Conservation (phyloP, 805 yeast species). For the Saccharomycopsis amapae region DNA sequence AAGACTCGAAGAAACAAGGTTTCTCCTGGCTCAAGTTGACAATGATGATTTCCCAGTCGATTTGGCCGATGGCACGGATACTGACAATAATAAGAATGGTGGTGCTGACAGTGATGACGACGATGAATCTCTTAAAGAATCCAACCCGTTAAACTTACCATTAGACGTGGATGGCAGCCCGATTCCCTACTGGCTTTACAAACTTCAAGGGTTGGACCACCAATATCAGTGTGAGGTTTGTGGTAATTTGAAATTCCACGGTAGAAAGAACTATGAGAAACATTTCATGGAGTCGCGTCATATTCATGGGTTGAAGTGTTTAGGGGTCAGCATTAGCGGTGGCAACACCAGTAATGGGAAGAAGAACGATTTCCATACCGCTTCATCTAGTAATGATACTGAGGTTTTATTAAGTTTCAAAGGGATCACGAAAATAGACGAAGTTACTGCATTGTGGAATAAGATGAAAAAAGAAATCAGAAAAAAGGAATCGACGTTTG, state of each 20-base stretch:
- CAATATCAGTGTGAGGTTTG: conserved; percentile 80
- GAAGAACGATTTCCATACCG: not conserved
- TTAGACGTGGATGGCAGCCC: conserved; percentile 86
- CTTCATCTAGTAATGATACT: not conserved
- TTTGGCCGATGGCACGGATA: conserved; percentile 25
- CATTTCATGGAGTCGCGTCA: conserved; percentile 76
- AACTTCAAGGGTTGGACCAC: conserved; percentile 75
- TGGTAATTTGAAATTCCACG: conserved; percentile 65
- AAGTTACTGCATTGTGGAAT: conserved; percentile 56
- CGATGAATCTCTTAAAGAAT: conserved; percentile 30
- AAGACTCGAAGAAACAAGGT: conserved; percentile 45
- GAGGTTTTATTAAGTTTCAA: conserved; percentile 44
- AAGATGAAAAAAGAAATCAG: conserved; percentile 34
- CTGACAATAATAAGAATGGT: conserved; percentile 24
- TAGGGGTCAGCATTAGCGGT: conserved; percentile 50
- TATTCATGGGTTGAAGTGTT: conserved; percentile 58
- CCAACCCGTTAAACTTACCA: conserved; percentile 56
- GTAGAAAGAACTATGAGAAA: conserved; percentile 59
- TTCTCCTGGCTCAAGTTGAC: conserved; percentile 29
- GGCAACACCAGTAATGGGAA: not conserved
- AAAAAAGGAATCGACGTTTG: conserved; percentile 25
- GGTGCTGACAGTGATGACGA: conserved; percentile 25
- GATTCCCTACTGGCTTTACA: conserved; percentile 89
- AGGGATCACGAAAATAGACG: conserved; percentile 60
- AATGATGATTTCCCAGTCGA: conserved; percentile 26